Base-by-base conservation (phyloP, 2,329 filamentous ascomycete genomes). In the Purpureocillium takamizusanense region DNA sequence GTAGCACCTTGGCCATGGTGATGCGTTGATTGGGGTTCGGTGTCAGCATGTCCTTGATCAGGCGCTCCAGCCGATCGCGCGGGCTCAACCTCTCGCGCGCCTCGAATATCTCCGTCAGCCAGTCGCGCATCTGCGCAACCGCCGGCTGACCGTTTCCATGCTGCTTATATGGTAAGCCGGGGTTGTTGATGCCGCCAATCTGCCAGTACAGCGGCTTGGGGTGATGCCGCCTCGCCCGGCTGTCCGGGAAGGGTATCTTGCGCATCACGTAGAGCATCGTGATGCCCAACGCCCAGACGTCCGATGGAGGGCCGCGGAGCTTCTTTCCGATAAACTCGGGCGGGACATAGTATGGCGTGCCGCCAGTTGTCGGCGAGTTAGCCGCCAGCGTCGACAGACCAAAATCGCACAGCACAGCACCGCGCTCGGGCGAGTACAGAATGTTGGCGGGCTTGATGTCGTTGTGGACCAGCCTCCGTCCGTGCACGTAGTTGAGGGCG, bases 361-460 rank as follows among this genome's bases (percentile, higher is more conserved):
- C 75, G 18, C 74, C 74, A 8, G 65, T 65, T 3, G 64, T 68
- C 11, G 66, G 63, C 4, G 67, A 62, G 42, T 66, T 68, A 39
- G 53, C 57, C 15, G 62, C 63, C 23, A 56, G 57, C 3, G 72
- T 74, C 8, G 73, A 73, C 32, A 78, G 59, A 11, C 75, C 75
- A 54, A 78, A 75, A 53, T 78, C 75, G 53, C 75, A 78, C 23
- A 79, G 66, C 3, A 78, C 72, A 27, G 73, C 74, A 6, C 75
- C 75, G 10, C 73, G 66, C 30, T 76, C 71, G 21, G 63, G 63
- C 12, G 72, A 76, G 55, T 77, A 79, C 25, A 79, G 59, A 39
- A 78, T 77, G 44, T 78, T 79, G 46, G 67, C 71, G 2, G 75
- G 75, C 53, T 78, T 78, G 55, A 78, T 75, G 52, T 79, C 75